Base-by-base conservation (phyloP, 257 asterid genomes). In the Salvia splendens region DNA sequence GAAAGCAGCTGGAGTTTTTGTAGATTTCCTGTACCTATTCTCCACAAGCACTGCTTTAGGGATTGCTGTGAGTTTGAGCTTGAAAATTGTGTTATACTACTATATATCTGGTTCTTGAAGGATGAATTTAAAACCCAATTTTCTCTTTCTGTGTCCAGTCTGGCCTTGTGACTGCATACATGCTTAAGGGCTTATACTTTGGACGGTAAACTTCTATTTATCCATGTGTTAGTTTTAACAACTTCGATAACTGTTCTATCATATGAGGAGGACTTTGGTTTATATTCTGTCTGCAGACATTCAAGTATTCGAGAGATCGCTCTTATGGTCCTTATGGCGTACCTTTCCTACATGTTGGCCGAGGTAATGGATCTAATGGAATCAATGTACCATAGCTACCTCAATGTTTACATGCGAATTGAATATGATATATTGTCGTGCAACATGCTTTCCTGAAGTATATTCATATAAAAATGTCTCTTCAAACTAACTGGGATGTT, bases 291-390 rank as follows among this genome's bases (percentile, higher is more conserved):
- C 55, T 12, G 66, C 89, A 92, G 98, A 61, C 98, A 90, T 73
- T 93, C 97, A 30, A 73, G 87, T 12, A 85, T 90, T 69, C 97
- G 98, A 28, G 98, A 93, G 77, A 79, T 93, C 65, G 78, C 98
- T 54, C 86, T 93, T 61, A 93, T 86, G 93, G 85, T 80, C 74
- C 82, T 93, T 70, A 81, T 88, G 94, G 89, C 98, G 10, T 90
- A 93, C 80, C 94, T 93, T 47, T 90, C 98, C 70, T 93, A 93
- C 89, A 90, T 86, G 92, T 69, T 88, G 83, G 98, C 98, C 3
- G 98, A 93, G 97, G 98, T 93, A 87, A 72, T 56, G 47, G 46
- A 38, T 55, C 42, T 4, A 54, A 48, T 38, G 15, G 4, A 74
- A 16, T 12, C 9, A 52, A 40, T 63, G 54, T 35, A 59, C 46